These are phyloP conservation scores for Mortierella sp. DNA, from an alignment of 371 early-diverging fungal genomes.

Conservation along the genomic window DNA sequence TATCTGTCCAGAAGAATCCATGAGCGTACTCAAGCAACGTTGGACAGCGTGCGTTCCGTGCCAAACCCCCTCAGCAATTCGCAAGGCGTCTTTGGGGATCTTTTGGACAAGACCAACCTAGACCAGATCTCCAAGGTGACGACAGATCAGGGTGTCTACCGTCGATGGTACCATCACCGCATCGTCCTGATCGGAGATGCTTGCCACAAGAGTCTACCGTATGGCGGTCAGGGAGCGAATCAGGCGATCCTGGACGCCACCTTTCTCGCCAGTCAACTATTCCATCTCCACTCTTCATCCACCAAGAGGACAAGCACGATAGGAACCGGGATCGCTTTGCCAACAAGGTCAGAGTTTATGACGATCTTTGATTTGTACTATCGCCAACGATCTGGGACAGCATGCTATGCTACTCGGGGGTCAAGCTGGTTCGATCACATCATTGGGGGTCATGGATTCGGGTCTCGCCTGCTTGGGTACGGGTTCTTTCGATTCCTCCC, in stretches of 20 bases:
- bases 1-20: neutral
- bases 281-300: neutral
- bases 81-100: conserved; percentile 9
- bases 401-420: neutral
- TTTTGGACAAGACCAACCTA: conserved; percentile 7
- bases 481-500: conserved; percentile 4
- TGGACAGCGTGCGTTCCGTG: neutral
- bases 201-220: conserved; percentile 19
- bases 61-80: conserved; percentile 9
- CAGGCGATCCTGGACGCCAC: conserved; percentile 23
- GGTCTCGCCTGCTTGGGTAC: neutral
- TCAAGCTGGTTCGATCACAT: conserved; percentile 3
- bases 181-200: conserved; percentile 20
- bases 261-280: conserved; percentile 5
- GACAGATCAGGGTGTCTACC: conserved; percentile 12
- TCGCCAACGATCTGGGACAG: neutral
- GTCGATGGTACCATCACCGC: conserved; percentile 11
- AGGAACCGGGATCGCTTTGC: neutral
- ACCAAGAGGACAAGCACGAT: neutral
- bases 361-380: conserved; percentile 1
- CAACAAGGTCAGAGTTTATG: neutral
- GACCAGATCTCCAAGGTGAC: conserved; percentile 12
- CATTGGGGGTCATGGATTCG: conserved; percentile 3
- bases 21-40: neutral
- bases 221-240: conserved; percentile 31